Percentiles rank a stretch among this genome's conserved stretches.
These are phyloP conservation scores for Truncatella angustata DNA, from an alignment of 2,329 filamentous ascomycete species.

Conservation along the genomic window DNA sequence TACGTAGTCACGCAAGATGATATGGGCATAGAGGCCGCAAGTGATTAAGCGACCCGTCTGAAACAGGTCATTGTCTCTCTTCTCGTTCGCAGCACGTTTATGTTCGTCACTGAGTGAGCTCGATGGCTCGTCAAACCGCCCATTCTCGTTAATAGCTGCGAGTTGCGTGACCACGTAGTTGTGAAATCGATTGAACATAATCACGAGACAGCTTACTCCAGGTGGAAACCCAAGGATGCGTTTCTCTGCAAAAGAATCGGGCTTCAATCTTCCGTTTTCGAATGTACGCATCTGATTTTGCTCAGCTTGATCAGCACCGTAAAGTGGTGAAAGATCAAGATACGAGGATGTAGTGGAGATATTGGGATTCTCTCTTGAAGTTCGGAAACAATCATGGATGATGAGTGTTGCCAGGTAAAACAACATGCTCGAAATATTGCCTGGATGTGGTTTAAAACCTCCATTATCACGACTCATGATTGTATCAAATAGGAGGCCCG, in stretches of 20 bases:
- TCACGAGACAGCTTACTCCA: conserved; percentile 64
- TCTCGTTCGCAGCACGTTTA: conserved; percentile 27
- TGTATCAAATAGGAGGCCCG: conserved; percentile 65
- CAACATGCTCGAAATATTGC: conserved; percentile 72
- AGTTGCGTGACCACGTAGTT: conserved; percentile 65
- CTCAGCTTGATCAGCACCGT: conserved; percentile 64
- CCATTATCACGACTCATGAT: conserved; percentile 54
- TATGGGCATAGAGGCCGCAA: conserved; percentile 55
- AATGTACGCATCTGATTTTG: conserved; percentile 55
- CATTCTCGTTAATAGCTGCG: conserved; percentile 64
- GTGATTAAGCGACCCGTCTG: conserved; percentile 54
- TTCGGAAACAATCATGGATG: conserved; percentile 61
- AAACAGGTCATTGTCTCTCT: conserved; percentile 52
- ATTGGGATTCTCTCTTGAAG: conserved; percentile 59
- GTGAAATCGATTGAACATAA: conserved; percentile 70
- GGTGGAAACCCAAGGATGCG: conserved; percentile 65
- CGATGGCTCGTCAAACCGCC: conserved; percentile 53
- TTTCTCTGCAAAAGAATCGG: conserved; percentile 67
- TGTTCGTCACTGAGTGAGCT: too few relatives aligned
- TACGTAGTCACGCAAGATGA: conserved; percentile 58
- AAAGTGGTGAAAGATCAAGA: conserved; percentile 70
- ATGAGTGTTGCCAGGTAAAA: conserved; percentile 73
- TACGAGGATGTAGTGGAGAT: conserved; percentile 71
- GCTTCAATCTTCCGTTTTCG: conserved; percentile 66
- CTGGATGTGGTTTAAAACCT: conserved; percentile 64